Evolutionary conservation across 768 basidiomycete species (phyloP).

Genomic region (Russula ochroleuca): DNA sequence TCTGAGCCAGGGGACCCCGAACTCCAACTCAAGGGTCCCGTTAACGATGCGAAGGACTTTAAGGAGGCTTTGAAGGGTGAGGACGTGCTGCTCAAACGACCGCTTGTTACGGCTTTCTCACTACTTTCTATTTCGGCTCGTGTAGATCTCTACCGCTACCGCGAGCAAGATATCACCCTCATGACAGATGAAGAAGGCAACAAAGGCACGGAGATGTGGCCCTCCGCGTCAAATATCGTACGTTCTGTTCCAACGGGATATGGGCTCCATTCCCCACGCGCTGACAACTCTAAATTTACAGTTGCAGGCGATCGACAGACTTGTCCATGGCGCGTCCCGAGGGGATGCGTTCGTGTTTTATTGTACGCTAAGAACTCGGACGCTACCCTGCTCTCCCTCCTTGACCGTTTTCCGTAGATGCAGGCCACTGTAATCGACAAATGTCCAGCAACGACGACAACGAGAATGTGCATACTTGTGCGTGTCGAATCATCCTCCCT

Average conservation of each 20-base stretch:
- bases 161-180: conserved; percentile 11
- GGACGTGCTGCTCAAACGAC: not conserved
- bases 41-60: conserved; percentile 16
- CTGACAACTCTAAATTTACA: not conserved
- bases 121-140: not conserved
- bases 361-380: conserved; percentile 19
- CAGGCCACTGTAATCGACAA: conserved; percentile 13
- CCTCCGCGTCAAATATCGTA: conserved; percentile 24
- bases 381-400: not conserved
- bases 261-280: too few species aligned
- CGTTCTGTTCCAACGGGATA: not conserved
- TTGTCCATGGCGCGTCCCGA: conserved; percentile 20
- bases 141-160: conserved; percentile 6
- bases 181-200: conserved; percentile 25
- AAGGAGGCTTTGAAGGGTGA: conserved; percentile 11
- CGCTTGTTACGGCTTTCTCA: not conserved
- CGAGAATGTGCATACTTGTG: conserved; percentile 9
- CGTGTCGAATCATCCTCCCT: not conserved
- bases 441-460: not conserved
- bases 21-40: conserved; percentile 8
- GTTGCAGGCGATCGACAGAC: conserved; percentile 19
- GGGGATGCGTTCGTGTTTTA: conserved; percentile 27
- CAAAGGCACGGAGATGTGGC: conserved; percentile 2
- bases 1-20: too few species aligned
- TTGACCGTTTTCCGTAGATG: not conserved